Evolutionary conservation across 2,329 filamentous ascomycete genomes (phyloP).

Genomic region (Colletotrichum destructivum): DNA sequence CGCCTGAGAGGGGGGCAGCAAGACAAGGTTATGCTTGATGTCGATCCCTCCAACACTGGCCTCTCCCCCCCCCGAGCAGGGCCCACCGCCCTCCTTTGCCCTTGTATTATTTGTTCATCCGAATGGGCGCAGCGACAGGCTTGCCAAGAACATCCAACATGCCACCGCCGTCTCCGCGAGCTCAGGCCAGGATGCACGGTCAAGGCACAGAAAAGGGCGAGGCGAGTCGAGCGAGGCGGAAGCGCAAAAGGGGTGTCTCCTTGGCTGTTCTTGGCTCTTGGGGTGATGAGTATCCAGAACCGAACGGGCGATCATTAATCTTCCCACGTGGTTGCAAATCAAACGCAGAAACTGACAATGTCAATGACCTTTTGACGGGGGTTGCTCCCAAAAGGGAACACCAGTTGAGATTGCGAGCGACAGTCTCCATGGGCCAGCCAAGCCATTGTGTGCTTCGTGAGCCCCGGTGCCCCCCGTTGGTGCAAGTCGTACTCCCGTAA

Average conservation of each 20-base stretch:
- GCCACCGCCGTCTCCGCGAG: constrained; percentile 3
- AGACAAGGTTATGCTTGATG: constrained; percentile 40
- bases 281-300: too few species aligned
- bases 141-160: constrained; percentile 7
- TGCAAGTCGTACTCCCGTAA: constrained; percentile 23
- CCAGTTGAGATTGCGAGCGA: constrained; percentile 30
- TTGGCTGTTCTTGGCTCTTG: too few species aligned
- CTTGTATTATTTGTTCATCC: constrained; percentile 13
- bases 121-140: background rate
- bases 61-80: background rate
- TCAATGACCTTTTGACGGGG: constrained; percentile 10
- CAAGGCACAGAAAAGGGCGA: background rate
- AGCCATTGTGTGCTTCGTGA: constrained; percentile 18
- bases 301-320: constrained; percentile 11
- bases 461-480: background rate
- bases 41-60: constrained; percentile 37
- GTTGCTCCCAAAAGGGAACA: background rate
- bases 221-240: background rate
- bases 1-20: constrained; percentile 12
- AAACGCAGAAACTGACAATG: constrained; percentile 7
- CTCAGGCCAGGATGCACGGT: background rate
- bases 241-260: background rate
- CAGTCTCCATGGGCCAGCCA: constrained; percentile 26
- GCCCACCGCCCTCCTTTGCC: constrained; percentile 7
- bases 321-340: constrained; percentile 34